Percentiles rank a stretch among this genome's conserved stretches.
Evolutionary conservation across 2,329 filamentous ascomycete genomes (phyloP).

Genomic region (Cercospora sesami): DNA sequence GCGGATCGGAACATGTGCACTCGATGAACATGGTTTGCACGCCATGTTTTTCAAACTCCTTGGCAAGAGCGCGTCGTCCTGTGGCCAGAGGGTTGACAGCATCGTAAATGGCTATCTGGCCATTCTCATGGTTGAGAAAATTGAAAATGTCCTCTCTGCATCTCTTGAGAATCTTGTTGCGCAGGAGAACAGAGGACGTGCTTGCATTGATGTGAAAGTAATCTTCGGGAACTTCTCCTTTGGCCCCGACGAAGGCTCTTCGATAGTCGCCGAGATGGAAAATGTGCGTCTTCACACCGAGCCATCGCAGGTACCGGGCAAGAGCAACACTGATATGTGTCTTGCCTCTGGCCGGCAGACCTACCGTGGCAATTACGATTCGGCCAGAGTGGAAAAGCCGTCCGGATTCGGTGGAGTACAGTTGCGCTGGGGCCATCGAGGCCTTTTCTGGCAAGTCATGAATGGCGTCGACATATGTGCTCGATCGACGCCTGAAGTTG

Average conservation of each 20-base stretch:
- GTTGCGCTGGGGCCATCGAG: constrained; percentile 87
- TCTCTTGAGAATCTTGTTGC: constrained; percentile 96
- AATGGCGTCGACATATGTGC: constrained; percentile 94
- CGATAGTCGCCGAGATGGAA: constrained; percentile 98
- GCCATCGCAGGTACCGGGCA: constrained; percentile 91
- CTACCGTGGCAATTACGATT: constrained; percentile 96
- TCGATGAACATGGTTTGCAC: constrained; percentile 96
- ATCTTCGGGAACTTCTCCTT: constrained; percentile 84
- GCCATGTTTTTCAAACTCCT: constrained; percentile 97
- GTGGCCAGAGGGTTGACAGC: constrained; percentile 89
- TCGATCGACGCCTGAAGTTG: constrained; percentile 86
- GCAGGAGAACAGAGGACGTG: constrained; percentile 83
- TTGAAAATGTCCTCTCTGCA: constrained; percentile 96
- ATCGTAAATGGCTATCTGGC: constrained; percentile 97
- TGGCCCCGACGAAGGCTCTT: constrained; percentile 81
- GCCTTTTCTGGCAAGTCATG: constrained; percentile 84
- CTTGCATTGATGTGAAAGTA: constrained; percentile 98
- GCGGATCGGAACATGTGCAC: constrained; percentile 88
- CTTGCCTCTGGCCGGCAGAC: constrained; percentile 90
- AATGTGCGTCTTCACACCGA: constrained; percentile 96
- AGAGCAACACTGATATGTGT: constrained; percentile 97
- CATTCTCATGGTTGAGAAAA: constrained; percentile 95
- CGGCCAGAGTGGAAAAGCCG: constrained; percentile 94
- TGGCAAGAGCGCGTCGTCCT: constrained; percentile 79
- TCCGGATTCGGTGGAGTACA: constrained; percentile 98